Evolutionary conservation across 805 yeast species (phyloP), one percentile per base, ranked within the genome.

Genomic region (Candida maesae): DNA sequence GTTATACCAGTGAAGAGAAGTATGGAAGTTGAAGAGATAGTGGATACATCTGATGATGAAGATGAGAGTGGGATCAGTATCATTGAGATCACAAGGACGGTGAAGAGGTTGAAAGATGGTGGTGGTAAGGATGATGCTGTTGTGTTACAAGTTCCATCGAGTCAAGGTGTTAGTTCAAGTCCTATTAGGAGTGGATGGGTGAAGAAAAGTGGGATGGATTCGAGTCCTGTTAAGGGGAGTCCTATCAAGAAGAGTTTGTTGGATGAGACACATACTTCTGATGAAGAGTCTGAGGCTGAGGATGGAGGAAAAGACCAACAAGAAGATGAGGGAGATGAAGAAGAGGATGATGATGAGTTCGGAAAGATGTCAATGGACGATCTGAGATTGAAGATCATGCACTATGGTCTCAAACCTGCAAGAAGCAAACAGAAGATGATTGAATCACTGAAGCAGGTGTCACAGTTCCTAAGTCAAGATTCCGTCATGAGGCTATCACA

Each of bases 351-450:
- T 13, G 51, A 44, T n/a, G 50, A 47, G 17, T 38, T 44, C 16
- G 36, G 39, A 9, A 16, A 36, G 3, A 26, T 47, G 42, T 23
- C 59, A 4, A 41, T 53, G 41, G 49, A 53, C 23, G 46, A 55
- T 26, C 38, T 56, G 10, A 39, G 49, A 25, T 45, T 39, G 26
- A 54, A 42, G 30, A 47, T 55, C 15, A 44, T 51, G 29, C 52
- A 48, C 12, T 58, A 49, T 39, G 60, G 60, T 0, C 18, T 56
- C 5, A 56, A 56, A 39, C 60, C 62, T 0, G 35, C 55, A 9
- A 52, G 43, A 26, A 42, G 51, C 3, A 46, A 44, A 33, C 15
- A 34, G 3, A 35, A 46, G 17, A 54, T 55, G 57, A 39, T 56
- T 24, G 27, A 44, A 16, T 47, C 58, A 2, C 26, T 56, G 12